Conservation (phyloP, 257 asterid genomes). For the Solanum tacnaense region DNA sequence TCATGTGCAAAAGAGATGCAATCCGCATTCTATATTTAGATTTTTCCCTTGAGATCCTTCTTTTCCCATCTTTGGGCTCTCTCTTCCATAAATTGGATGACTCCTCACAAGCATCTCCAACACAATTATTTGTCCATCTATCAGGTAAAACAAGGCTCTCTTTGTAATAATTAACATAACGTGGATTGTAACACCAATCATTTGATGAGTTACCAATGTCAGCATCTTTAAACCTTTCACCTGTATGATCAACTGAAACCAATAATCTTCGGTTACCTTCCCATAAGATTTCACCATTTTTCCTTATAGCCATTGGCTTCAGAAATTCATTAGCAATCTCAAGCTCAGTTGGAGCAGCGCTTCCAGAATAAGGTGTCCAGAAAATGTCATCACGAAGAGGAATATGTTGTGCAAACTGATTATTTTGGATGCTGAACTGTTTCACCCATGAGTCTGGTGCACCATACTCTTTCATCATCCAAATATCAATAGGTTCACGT, state of each 20-base stretch:
- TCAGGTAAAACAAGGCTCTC: background rate
- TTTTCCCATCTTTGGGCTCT: background rate
- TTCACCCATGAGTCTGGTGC: background rate
- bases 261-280: background rate
- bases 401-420: background rate
- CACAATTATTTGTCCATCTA: background rate
- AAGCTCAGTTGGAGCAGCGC: background rate
- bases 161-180: background rate
- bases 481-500: background rate
- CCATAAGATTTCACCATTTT: background rate
- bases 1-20: background rate
- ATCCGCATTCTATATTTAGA: background rate
- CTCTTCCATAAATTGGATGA: background rate
- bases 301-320: background rate
- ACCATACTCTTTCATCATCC: background rate
- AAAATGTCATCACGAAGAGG: background rate
- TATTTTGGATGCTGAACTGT: background rate
- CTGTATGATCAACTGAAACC: background rate
- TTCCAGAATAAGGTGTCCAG: background rate
- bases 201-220: background rate
- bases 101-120: background rate
- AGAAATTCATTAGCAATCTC: background rate
- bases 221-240: background rate
- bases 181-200: background rate
- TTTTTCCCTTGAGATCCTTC: background rate